A percentile compares a stretch with the other conserved stretches of the same genome.
Conservation (phyloP, 169 alveolate species). For the Toxoplasma gondii region DNA sequence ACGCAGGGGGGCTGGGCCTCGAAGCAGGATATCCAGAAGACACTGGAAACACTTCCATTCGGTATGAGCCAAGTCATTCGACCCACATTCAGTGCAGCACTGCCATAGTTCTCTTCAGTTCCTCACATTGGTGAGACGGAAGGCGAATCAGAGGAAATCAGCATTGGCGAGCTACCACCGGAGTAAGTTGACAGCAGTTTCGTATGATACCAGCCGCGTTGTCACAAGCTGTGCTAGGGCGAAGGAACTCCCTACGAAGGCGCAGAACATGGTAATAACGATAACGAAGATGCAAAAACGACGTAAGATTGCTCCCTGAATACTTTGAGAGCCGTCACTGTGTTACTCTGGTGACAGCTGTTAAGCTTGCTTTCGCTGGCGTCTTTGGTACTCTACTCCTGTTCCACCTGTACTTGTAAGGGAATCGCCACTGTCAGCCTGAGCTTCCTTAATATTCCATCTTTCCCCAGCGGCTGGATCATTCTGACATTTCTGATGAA, state of each 20-base stretch:
- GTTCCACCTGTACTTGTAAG: conserved; percentile 27
- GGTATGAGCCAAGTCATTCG: not conserved
- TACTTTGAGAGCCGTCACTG: not conserved
- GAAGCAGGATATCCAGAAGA: not conserved
- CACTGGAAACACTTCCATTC: conserved; percentile 4
- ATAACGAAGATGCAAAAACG: conserved; percentile 61
- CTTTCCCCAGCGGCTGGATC: conserved; percentile 58
- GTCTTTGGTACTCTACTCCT: conserved; percentile 8
- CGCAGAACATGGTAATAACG: conserved; percentile 14
- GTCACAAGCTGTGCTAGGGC: not conserved
- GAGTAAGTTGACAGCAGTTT: conserved; percentile 41
- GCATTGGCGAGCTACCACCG: conserved; percentile 58
- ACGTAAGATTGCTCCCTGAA: conserved; percentile 42
- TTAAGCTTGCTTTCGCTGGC: conserved; percentile 30
- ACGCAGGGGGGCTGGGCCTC: not conserved
- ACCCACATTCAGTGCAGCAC: not conserved
- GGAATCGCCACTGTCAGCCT: not conserved
- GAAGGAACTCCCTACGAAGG: not conserved
- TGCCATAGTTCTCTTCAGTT: not conserved
- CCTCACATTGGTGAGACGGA: conserved; percentile 62
- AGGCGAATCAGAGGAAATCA: conserved; percentile 57
- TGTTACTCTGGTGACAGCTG: not conserved
- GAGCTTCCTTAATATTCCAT: not conserved
- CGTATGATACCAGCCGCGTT: not conserved
- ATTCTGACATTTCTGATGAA: conserved; percentile 54